phyloP scores from a whole-genome alignment of 139 green algal genomes.

The Nannochloris sp. region DNA sequence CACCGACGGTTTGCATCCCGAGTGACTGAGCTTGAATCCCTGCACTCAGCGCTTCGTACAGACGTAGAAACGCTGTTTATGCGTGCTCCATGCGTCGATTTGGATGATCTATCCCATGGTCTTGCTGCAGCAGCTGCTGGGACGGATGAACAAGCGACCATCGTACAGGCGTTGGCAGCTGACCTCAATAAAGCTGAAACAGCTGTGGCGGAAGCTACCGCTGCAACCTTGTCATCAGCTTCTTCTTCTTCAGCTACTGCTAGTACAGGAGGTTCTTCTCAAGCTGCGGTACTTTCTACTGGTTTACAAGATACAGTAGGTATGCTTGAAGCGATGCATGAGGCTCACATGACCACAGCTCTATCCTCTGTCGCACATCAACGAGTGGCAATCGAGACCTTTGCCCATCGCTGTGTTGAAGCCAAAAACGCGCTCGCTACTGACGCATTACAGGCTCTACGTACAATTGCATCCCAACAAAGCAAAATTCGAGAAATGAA shows the following conservation, averaged over 20 bases:
- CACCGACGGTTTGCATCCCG: conserved; percentile 52
- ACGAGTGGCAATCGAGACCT: conserved; percentile 27
- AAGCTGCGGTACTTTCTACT: not conserved
- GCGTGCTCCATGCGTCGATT: conserved; percentile 60
- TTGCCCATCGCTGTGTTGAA: conserved; percentile 34
- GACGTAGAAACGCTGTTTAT: conserved; percentile 83
- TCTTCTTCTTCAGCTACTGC: not conserved
- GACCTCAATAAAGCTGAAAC: conserved; percentile 63
- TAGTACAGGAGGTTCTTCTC: not conserved
- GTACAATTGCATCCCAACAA: conserved; percentile 66
- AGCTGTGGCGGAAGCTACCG: conserved; percentile 27
- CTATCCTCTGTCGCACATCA: conserved; percentile 43
- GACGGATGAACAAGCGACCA: conserved; percentile 54
- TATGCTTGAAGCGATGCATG: conserved; percentile 75
- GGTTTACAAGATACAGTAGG: conserved; percentile 55
- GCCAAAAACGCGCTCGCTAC: conserved; percentile 65
- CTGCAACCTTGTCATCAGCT: too few species aligned
- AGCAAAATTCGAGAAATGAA: conserved; percentile 76
- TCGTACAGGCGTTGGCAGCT: conserved; percentile 39
- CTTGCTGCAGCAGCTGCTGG: conserved; percentile 44
- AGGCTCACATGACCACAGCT: conserved; percentile 52
- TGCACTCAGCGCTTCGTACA: conserved; percentile 53
- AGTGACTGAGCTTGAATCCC: conserved; percentile 58
- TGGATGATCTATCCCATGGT: conserved; percentile 50
- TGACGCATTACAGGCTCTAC: conserved; percentile 74